Evolutionary conservation across 345 rosid genomes (phyloP), one percentile per base, ranked within the genome.

Genomic region (Hibiscus tridactylites): DNA sequence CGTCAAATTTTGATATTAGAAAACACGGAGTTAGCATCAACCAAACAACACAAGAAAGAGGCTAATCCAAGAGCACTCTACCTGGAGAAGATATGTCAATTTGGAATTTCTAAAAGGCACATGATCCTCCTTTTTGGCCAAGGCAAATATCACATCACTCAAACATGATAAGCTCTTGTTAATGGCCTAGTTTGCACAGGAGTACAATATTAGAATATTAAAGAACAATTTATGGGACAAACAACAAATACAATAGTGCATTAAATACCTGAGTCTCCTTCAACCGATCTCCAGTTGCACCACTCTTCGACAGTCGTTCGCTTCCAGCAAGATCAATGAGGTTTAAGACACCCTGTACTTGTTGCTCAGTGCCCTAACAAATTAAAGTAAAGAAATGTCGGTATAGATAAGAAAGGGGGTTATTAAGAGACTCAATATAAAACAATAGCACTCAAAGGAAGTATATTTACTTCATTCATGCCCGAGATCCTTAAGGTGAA

Each of bases 281-380:
- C 59, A 92, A 78, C 67, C 99, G 82, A 2, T 95, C 97, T 42
- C 99, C 99, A 15, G 92, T 90, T 28, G 97, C 88, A 7, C 96
- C 96, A 69, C 99, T 95, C 74, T 37, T 92, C 13, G 97, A 95
- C 9, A 95, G 86, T 12, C 99, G 81, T 82, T 95, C 99, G 62
- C 99, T 95, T 58, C 99, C 99, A 58, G 99, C 99, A 24, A 95
- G 89, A 78, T 95, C 99, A 59, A 95, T 95, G 2, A 95, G 84
- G 73, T 95, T 92, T 12, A 95, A 76, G 49, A 95, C 94, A 10
- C 99, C 99, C 78, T 96, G 97, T 12, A 92, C 96, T 71, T 92
- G 94, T 75, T 96, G 98, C 62, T 89, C 94, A 57, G 98, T 96
- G 72, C 79, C 83, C 98, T 95, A 69, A 71, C 62, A 78, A 37